Conservation (phyloP, 2,329 filamentous ascomycete species). For the Grosmannia clavigera region DNA sequence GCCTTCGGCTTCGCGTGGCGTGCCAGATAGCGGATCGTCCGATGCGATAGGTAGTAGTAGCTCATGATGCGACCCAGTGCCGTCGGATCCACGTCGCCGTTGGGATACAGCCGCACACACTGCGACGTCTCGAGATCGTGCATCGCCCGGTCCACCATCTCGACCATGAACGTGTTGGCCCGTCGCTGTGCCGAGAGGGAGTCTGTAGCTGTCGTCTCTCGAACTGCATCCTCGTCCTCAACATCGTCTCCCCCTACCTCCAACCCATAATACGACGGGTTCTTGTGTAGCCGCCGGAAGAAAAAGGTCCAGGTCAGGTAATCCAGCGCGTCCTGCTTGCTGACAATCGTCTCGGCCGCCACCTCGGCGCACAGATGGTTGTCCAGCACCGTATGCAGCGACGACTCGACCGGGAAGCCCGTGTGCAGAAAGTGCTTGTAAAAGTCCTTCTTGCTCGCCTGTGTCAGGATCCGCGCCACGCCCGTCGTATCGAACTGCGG, state of each 20-base stretch:
- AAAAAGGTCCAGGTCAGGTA: constrained; percentile 99
- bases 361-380: constrained; percentile 95
- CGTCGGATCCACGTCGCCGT: constrained; percentile 81
- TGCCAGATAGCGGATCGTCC: constrained; percentile 78
- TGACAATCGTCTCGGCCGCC: constrained; percentile 80
- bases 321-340: constrained; percentile 93
- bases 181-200: constrained; percentile 63
- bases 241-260: constrained; percentile 78
- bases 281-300: constrained; percentile 94
- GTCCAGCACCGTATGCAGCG: constrained; percentile 88
- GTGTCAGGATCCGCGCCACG: constrained; percentile 93
- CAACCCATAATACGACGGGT: constrained; percentile 93
- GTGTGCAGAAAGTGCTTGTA: constrained; percentile 99
- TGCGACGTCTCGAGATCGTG: constrained; percentile 69
- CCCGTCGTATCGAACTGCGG: constrained; percentile 95
- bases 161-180: constrained; percentile 90
- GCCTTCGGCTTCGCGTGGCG: constrained; percentile 48
- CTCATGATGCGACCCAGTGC: constrained; percentile 97
- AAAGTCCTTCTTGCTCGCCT: constrained; percentile 95
- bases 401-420: constrained; percentile 94
- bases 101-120: constrained; percentile 71
- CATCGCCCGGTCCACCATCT: constrained; percentile 80
- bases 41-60: constrained; percentile 96
- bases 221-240: neutral
- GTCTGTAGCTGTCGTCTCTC: no score